Percentiles rank a stretch among this genome's conserved stretches.
Evolutionary conservation across 257 asterid species (phyloP).

Genomic region (Vinca minor): DNA sequence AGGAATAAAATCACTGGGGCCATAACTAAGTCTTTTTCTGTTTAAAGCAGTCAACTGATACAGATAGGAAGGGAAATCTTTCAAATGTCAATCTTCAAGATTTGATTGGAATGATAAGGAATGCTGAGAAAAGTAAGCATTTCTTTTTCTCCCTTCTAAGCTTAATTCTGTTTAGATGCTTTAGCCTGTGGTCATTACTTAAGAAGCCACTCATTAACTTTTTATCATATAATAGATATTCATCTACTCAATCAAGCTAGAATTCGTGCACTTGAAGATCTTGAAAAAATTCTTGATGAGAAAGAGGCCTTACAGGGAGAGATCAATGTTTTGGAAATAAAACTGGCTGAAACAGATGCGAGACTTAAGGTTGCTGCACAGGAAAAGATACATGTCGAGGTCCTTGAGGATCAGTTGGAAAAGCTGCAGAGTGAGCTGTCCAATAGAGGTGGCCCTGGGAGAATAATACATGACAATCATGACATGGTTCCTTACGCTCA

Average conservation of each 20-base stretch:
- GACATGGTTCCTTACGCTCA: too few relatives aligned
- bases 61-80: constrained; percentile 43
- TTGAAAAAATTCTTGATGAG: constrained; percentile 51
- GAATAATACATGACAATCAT: constrained; percentile 25
- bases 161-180: neutral
- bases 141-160: constrained; percentile 8
- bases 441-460: constrained; percentile 34
- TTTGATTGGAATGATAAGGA: constrained; percentile 76
- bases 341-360: constrained; percentile 83
- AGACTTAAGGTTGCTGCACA: constrained; percentile 74
- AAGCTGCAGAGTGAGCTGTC: constrained; percentile 49
- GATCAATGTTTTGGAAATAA: constrained; percentile 63
- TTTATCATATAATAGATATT: constrained; percentile 39
- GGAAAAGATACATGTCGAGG: constrained; percentile 61
- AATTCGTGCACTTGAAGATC: constrained; percentile 61
- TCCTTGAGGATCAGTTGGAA: constrained; percentile 69
- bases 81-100: constrained; percentile 49
- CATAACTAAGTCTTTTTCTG: constrained; percentile 26
- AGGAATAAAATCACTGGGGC: constrained; percentile 15
- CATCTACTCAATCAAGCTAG: constrained; percentile 86
- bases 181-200: constrained; percentile 2
- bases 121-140: constrained; percentile 66
- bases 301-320: constrained; percentile 81
- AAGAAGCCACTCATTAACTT: neutral
- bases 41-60: constrained; percentile 43